These are phyloP conservation scores for Aspergillus latus DNA, from an alignment of 2,329 filamentous ascomycete species.

Conservation along the genomic window DNA sequence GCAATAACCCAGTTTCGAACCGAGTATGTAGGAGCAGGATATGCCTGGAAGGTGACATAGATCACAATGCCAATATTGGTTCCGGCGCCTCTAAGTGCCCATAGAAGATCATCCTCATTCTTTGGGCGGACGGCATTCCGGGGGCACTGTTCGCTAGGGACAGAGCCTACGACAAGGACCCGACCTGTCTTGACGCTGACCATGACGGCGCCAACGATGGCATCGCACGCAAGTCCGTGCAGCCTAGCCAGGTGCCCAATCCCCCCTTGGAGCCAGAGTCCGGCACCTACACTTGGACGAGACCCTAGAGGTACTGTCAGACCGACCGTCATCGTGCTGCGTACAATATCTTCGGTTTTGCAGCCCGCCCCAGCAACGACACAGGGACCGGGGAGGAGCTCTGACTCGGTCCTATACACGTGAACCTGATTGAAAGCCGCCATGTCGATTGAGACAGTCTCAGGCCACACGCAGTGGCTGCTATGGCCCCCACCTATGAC, in stretches of 20 bases:
- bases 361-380: conserved; percentile 58
- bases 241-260: conserved; percentile 60
- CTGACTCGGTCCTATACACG: conserved; percentile 15
- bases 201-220: conserved; percentile 59
- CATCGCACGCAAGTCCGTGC: conserved; percentile 60
- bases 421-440: conserved; percentile 53
- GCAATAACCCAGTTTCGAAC: conserved; percentile 44
- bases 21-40: conserved; percentile 42
- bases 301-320: conserved; percentile 60
- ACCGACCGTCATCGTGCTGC: conserved; percentile 46
- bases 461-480: conserved; percentile 56
- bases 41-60: conserved; percentile 54
- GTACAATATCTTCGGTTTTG: conserved; percentile 56
- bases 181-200: conserved; percentile 53
- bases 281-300: conserved; percentile 63
- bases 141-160: conserved; percentile 50
- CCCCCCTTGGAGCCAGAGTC: conserved; percentile 64
- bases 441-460: conserved; percentile 61
- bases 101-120: conserved; percentile 56
- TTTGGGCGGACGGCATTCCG: conserved; percentile 42
- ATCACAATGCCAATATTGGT: conserved; percentile 61
- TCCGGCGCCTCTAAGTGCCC: conserved; percentile 60
- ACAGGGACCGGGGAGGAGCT: conserved; percentile 29
- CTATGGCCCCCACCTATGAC: conserved; percentile 61
- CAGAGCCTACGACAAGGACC: conserved; percentile 32